Base-by-base conservation (phyloP, 805 yeast genomes). In the Saccharomycopsis guyanensis region DNA sequence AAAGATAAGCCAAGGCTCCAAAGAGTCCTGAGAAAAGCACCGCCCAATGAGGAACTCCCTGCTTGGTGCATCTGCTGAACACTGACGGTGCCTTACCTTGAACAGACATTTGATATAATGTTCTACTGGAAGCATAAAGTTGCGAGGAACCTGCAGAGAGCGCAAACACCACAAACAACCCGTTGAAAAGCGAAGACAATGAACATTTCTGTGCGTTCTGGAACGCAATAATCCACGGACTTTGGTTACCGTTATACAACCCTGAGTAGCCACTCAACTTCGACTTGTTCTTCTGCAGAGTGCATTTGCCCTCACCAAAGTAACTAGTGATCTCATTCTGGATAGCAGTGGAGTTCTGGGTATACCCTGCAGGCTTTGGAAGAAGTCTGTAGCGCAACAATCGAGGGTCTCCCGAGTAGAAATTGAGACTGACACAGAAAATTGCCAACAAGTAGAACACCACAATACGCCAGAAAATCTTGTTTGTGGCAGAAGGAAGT, bases 331-430 rank as follows among this genome's bases (percentile, higher is more conserved):
- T 36, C 8, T 37, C 8, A 43, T 38, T 15, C 25, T 41, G 40
- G 3, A 51, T 43, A 29, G 40, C 51, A 3, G 44, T 47, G 1
- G 54, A 40, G 4, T 37, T 34, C 24, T 7, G 19, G 12, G 38
- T 29, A 15, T 18, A 27, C 10, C 5, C 7, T 2, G 15, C 22
- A 6, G 27, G 18, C 13, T 35, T 35, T 12, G 40, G 15, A 22
- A 34, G 13, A 2, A 63, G 51, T 15, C 56, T 74, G 56, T 76
- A 82, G 45, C 86, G 64, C 43, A 82, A 61, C 18, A 83, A 63
- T 47, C 89, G 65, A 2, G 89, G 88, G 58, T 85, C 93, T 0
- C 91, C 94, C 45, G 86, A 70, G 60, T 85, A 85, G 24, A 86
- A 66, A 59, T 83, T 83, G 37, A 86, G 62, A 2, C 91, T 82